Evolutionary conservation across 1,284 basidiomycete genomes (phyloP), one percentile per base, ranked within the genome.

Genomic region (Irpex sp.): DNA sequence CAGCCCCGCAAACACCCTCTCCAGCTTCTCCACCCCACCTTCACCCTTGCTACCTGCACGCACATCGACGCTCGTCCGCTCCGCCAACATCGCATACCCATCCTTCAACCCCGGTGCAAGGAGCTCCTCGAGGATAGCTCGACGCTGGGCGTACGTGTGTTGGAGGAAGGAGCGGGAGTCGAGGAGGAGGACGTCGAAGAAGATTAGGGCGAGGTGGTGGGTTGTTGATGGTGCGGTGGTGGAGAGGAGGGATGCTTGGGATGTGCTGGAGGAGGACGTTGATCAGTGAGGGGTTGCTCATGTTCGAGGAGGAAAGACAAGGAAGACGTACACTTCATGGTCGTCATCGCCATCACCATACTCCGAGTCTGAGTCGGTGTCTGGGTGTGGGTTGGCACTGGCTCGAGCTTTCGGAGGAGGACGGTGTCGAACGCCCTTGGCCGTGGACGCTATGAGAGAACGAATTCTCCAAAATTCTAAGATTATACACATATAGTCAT

Each of bases 111-210:
- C 6, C 5, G 31, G 31, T 5, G 70, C 69, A 19, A 94, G 77
- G 5, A 86, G 65, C 0, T 75, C 71, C 70, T 94, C 88, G 3
- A 96, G 81, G 1, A 84, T 70, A 7, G 72, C 69, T 21, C 92
- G 83, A 4, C 94, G 85, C 8, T 77, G 65, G 0, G 74, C 73
- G 69, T 95, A 95, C 0, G 86, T 73, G 2, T 72, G 71, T 1
- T 79, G 75, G 5, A 94, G 70, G 8, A 93, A 76, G 4, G 82
- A 87, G 34, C 75, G 65, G 11, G 77, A 84, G 67, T 94, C 84
- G 0, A 93, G 74, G 17, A 84, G 74, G 2, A 97, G 79, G 9
- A 95, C 71, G 68, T 96, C 94, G 70, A 96, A 96, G 78, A 94
- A 96, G 3, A 92, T 87, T 4, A 96, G 79, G 13, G 86, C 91